phyloP scores from a whole-genome alignment of 2,329 filamentous ascomycete genomes.

The Fusarium incarnatum region DNA sequence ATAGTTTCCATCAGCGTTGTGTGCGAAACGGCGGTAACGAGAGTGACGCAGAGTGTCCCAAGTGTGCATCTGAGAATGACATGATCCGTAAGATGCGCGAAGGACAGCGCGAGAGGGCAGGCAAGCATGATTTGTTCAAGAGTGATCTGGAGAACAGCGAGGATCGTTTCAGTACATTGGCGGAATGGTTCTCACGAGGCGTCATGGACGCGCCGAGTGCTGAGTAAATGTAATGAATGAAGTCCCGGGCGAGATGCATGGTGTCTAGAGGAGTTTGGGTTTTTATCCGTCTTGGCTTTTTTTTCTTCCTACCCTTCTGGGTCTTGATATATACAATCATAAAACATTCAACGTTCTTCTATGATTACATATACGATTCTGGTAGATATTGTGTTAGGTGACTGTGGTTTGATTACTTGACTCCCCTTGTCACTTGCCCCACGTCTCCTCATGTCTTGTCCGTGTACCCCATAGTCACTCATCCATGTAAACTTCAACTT shows the following conservation, averaged over 20 bases:
- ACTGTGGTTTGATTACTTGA: neutral
- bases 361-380: neutral
- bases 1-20: constrained; percentile 95
- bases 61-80: constrained; percentile 85
- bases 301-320: neutral
- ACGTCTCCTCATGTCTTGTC: constrained; percentile 14
- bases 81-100: constrained; percentile 88
- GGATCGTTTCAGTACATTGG: constrained; percentile 89
- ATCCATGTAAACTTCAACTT: neutral
- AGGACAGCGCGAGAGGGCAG: constrained; percentile 87
- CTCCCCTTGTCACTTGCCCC: constrained; percentile 17
- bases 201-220: constrained; percentile 74
- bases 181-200: constrained; percentile 93
- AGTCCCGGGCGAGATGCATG: constrained; percentile 16
- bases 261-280: constrained; percentile 39
- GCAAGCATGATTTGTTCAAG: constrained; percentile 89
- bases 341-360: constrained; percentile 13
- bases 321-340: constrained; percentile 1
- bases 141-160: constrained; percentile 80
- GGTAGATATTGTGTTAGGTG: neutral
- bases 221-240: constrained; percentile 39
- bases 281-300: neutral
- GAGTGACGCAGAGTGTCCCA: constrained; percentile 81
- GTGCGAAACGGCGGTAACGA: constrained; percentile 68
- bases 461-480: neutral